Percentiles rank a stretch among this genome's conserved stretches.
Evolutionary conservation across 805 yeast genomes (phyloP).

Genomic region (Priceomyces carsonii): DNA sequence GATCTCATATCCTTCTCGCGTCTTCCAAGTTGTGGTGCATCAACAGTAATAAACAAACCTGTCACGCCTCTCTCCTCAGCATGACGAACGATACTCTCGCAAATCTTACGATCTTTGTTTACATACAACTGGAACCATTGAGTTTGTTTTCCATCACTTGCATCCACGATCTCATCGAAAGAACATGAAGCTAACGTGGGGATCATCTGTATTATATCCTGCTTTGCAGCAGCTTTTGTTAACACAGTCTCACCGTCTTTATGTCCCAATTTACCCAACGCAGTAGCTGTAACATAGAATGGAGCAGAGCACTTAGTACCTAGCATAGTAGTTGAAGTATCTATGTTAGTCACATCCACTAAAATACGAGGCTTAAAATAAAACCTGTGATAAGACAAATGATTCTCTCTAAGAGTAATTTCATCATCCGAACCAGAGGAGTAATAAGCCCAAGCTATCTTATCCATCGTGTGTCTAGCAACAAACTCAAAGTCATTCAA

Average conservation of each 20-base stretch:
- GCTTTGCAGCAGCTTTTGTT: constrained; percentile 77
- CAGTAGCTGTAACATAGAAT: constrained; percentile 89
- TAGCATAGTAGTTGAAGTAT: constrained; percentile 68
- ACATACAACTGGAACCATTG: constrained; percentile 92
- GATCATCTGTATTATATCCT: constrained; percentile 80
- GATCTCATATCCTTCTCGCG: constrained; percentile 85
- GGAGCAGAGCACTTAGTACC: constrained; percentile 75
- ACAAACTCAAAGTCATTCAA: constrained; percentile 84
- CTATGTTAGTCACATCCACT: constrained; percentile 77
- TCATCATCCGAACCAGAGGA: constrained; percentile 94
- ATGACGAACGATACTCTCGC: constrained; percentile 61
- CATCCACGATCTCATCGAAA: constrained; percentile 79
- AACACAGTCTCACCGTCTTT: constrained; percentile 89
- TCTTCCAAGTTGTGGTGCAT: constrained; percentile 89
- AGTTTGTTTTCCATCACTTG: constrained; percentile 62
- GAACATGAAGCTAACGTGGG: constrained; percentile 90
- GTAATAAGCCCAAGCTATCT: constrained; percentile 87
- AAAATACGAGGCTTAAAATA: constrained; percentile 84
- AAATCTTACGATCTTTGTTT: constrained; percentile 68
- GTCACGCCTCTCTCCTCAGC: constrained; percentile 75
- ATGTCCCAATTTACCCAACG: constrained; percentile 87
- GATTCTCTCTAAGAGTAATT: constrained; percentile 86
- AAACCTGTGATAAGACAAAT: constrained; percentile 81
- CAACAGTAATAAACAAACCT: constrained; percentile 86
- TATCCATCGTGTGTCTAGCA: constrained; percentile 76